phyloP scores from a whole-genome alignment of 2,329 filamentous ascomycete species.

The Canariomyces notabilis region DNA sequence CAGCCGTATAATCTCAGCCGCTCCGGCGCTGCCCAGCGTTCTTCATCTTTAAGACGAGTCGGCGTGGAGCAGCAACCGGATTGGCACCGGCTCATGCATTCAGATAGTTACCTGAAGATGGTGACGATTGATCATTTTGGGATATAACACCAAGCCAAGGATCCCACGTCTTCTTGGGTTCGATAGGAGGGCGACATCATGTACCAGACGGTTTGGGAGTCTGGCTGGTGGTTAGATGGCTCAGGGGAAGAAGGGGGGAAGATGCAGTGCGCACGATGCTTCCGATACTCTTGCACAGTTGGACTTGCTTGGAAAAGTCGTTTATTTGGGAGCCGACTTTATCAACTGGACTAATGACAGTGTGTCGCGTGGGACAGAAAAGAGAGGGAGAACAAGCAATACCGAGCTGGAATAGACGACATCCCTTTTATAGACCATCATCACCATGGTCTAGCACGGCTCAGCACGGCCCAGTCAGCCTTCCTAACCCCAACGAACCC shows the following conservation, averaged over 20 bases:
- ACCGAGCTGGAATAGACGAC: not conserved
- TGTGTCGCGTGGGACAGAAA: not conserved
- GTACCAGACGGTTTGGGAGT: slow-evolving; percentile 10
- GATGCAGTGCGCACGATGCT: slow-evolving; percentile 13
- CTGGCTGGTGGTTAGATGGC: slow-evolving; percentile 12
- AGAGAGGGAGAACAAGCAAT: not conserved
- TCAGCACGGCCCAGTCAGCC: slow-evolving; percentile 8
- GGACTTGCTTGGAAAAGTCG: not conserved
- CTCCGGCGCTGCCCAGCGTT: slow-evolving; percentile 12
- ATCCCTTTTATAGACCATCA: not conserved
- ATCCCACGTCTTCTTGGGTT: slow-evolving; percentile 17
- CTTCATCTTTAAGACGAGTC: not conserved
- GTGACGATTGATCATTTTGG: slow-evolving; percentile 23
- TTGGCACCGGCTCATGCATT: slow-evolving; percentile 34
- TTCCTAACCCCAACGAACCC: slow-evolving; percentile 9
- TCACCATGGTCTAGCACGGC: not conserved
- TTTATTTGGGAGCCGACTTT: not conserved
- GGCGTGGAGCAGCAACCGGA: slow-evolving; percentile 7
- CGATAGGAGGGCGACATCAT: slow-evolving; percentile 9
- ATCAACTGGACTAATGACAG: not conserved
- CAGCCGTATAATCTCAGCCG: slow-evolving; percentile 37
- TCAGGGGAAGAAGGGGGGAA: not conserved
- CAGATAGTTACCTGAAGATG: slow-evolving; percentile 31
- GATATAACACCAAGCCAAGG: slow-evolving; percentile 23
- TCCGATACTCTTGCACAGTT: not conserved